A percentile compares a stretch with the other conserved stretches of the same genome.
Evolutionary conservation across 2,329 filamentous ascomycete species (phyloP).

Genomic region (Talaromyces marneffei): DNA sequence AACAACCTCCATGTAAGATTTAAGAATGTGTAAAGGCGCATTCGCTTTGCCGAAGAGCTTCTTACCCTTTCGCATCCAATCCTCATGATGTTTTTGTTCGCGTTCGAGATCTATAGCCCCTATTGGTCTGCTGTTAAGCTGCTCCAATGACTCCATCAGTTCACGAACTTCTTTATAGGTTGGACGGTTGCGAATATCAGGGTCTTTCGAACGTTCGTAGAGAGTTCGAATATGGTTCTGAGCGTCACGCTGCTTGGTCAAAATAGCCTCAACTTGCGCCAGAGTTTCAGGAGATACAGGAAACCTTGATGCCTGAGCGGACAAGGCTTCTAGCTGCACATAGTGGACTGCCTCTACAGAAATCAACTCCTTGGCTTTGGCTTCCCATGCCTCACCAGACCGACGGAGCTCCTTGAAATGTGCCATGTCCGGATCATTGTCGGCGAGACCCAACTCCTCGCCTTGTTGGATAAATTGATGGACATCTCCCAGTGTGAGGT

Average conservation of each 20-base stretch:
- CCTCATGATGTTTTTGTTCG: constrained; percentile 89
- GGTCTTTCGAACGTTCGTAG: constrained; percentile 68
- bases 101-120: constrained; percentile 91
- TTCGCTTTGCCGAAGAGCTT: constrained; percentile 98
- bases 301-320: constrained; percentile 70
- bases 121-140: constrained; percentile 84
- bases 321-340: constrained; percentile 86
- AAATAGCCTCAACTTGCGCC: constrained; percentile 76
- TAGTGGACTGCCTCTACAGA: constrained; percentile 89
- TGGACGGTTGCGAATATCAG: constrained; percentile 71
- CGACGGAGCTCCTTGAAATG: constrained; percentile 70
- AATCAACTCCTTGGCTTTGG: constrained; percentile 87
- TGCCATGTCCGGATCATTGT: constrained; percentile 71
- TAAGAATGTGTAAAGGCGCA: constrained; percentile 89
- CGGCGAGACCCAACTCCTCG: constrained; percentile 67
- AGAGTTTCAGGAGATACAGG: constrained; percentile 80
- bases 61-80: constrained; percentile 98
- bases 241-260: constrained; percentile 92
- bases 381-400: constrained; percentile 81
- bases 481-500: constrained; percentile 72
- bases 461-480: constrained; percentile 72
- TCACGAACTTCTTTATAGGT: constrained; percentile 86
- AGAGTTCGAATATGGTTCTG: constrained; percentile 81
- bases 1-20: constrained; percentile 90
- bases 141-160: constrained; percentile 77